phyloP scores from a whole-genome alignment of 1,139 yeast genomes.

The Spencermartinsiella ligniputridi region DNA sequence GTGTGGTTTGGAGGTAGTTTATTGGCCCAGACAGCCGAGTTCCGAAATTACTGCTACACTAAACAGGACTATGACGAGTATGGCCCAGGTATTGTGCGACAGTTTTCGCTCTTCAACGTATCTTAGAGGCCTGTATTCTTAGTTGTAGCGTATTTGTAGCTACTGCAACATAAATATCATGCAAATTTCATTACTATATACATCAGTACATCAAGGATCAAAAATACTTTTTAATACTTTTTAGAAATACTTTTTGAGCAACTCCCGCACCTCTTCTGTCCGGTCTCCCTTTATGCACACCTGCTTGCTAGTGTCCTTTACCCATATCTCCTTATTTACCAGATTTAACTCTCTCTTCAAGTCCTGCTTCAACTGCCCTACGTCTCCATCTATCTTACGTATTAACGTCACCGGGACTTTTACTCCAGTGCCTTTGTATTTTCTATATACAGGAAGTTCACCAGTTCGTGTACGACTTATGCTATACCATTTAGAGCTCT shows the following conservation, averaged over 20 bases:
- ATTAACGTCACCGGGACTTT: conserved; percentile 23
- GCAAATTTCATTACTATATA: too few relatives aligned
- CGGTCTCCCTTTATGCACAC: conserved; percentile 32
- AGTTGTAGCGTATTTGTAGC: too few relatives aligned
- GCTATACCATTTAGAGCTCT: conserved; percentile 26
- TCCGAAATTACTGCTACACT: conserved; percentile 93
- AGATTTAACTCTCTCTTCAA: conserved; percentile 25
- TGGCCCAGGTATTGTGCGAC: conserved; percentile 96
- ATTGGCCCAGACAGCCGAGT: conserved; percentile 95
- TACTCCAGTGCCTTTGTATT: conserved; percentile 31
- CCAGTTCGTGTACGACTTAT: conserved; percentile 31
- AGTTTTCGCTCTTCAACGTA: conserved; percentile 88
- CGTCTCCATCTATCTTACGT: conserved; percentile 31
- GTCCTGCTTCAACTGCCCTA: conserved; percentile 30
- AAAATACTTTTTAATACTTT: too few relatives aligned
- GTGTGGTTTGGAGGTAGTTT: conserved; percentile 99
- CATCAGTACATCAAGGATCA: too few relatives aligned
- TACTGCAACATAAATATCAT: too few relatives aligned
- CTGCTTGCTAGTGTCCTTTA: conserved; percentile 32
- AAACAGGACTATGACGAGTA: conserved; percentile 96
- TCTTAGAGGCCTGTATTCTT: too few relatives aligned
- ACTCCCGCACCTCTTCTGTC: conserved; percentile 19
- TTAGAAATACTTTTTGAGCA: conserved; percentile 21
- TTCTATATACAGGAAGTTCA: conserved; percentile 34
- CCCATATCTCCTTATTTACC: conserved; percentile 28